These are phyloP conservation scores for Klebsormidium nitens DNA, from an alignment of 139 green algal genomes.

Conservation along the genomic window DNA sequence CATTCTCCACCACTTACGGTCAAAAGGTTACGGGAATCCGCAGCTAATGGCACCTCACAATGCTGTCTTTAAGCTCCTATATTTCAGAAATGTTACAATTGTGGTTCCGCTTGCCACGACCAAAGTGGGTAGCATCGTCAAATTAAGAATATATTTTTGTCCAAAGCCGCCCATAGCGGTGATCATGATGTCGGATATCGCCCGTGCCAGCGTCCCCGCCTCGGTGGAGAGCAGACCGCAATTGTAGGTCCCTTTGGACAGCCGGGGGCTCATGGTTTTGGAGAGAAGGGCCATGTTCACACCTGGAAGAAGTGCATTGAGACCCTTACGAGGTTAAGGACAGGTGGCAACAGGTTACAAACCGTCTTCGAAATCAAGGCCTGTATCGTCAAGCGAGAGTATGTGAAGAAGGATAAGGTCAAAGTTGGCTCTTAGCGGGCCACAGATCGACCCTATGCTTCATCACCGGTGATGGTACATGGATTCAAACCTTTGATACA, in stretches of 20 bases:
- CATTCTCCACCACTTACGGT: too few relatives aligned
- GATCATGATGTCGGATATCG: conserved; percentile 29
- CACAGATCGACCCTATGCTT: neutral
- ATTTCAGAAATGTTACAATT: too few relatives aligned
- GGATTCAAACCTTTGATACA: conserved; percentile 8
- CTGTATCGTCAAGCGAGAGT: too few relatives aligned
- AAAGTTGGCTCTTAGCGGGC: neutral
- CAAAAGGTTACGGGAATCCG: too few relatives aligned
- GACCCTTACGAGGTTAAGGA: neutral
- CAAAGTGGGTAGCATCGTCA: conserved; percentile 27
- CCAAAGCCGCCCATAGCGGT: conserved; percentile 13
- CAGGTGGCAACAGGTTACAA: neutral
- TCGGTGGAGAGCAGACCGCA: conserved; percentile 41
- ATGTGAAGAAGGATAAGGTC: neutral
- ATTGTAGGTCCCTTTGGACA: conserved; percentile 39
- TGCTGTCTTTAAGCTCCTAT: too few relatives aligned
- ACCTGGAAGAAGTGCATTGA: conserved; percentile 11
- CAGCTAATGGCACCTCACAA: too few relatives aligned
- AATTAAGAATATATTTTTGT: conserved; percentile 11
- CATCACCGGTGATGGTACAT: too few relatives aligned
- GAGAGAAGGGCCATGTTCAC: conserved; percentile 41
- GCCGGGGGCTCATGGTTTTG: conserved; percentile 32
- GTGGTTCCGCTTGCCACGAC: too few relatives aligned
- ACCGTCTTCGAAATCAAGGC: too few relatives aligned
- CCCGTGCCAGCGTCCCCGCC: conserved; percentile 32